Conservation (phyloP, 2,329 filamentous ascomycete genomes). For the Xylaria sp. region DNA sequence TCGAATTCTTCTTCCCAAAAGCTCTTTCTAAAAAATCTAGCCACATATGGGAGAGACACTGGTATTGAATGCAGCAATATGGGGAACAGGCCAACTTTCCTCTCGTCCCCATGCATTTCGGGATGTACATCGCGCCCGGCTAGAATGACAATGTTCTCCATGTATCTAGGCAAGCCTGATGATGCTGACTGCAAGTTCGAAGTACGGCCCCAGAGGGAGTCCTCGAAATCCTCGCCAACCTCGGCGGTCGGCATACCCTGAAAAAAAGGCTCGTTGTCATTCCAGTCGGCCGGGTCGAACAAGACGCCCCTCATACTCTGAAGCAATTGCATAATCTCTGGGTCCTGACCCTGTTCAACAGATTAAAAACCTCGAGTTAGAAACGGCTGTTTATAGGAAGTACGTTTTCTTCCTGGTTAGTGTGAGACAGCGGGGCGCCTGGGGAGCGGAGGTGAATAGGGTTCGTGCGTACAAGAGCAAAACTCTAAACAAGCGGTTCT, state of each 20-base stretch:
- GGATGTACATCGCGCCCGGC: slow-evolving; percentile 21
- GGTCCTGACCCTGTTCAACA: neutral
- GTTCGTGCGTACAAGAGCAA: neutral
- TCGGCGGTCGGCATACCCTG: slow-evolving; percentile 4
- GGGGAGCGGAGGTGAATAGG: neutral
- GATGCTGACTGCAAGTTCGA: too few species aligned
- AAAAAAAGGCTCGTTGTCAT: slow-evolving; percentile 21
- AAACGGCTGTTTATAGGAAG: neutral
- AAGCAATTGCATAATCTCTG: neutral
- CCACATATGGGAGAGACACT: slow-evolving; percentile 29
- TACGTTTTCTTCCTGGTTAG: neutral
- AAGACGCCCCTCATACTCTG: neutral
- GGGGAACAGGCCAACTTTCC: neutral
- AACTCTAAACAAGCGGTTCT: neutral
- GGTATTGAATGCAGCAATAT: slow-evolving; percentile 19
- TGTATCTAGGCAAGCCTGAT: neutral
- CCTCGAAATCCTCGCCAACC: slow-evolving; percentile 29
- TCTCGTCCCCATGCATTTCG: fast-evolving
- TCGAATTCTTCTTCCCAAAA: slow-evolving; percentile 36
- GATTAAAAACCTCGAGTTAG: neutral
- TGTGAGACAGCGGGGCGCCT: too few species aligned
- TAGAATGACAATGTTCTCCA: neutral
- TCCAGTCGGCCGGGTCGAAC: slow-evolving; percentile 6
- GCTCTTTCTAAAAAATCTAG: slow-evolving; percentile 34
- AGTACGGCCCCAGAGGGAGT: slow-evolving; percentile 27